These are phyloP conservation scores for Silene latifolia DNA, from an alignment of 148 eudicot genomes.

Conservation along the genomic window DNA sequence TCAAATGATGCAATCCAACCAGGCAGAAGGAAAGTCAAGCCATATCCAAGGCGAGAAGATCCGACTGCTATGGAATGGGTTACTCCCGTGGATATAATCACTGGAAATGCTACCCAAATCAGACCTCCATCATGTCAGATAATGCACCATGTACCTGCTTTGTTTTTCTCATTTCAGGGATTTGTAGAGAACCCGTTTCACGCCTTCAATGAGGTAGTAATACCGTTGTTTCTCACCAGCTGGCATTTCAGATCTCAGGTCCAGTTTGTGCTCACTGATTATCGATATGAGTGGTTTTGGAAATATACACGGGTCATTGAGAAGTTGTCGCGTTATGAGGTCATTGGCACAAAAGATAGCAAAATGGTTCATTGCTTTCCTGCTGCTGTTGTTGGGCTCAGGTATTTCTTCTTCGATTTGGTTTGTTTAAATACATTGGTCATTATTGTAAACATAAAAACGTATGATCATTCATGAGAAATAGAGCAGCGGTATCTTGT, in stretches of 20 bases:
- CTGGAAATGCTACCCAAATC: slow-evolving; percentile 19
- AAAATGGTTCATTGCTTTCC: slow-evolving; percentile 31
- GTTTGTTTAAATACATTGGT: not conserved
- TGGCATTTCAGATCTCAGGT: slow-evolving; percentile 21
- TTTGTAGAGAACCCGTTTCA: slow-evolving; percentile 33
- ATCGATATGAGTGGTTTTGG: slow-evolving; percentile 24
- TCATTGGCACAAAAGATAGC: slow-evolving; percentile 9
- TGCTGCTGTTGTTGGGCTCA: slow-evolving; percentile 33
- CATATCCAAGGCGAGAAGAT: slow-evolving; percentile 42
- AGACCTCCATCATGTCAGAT: slow-evolving; percentile 41
- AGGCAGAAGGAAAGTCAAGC: slow-evolving; percentile 23
- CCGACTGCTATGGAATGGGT: slow-evolving; percentile 31
- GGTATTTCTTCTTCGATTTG: slow-evolving; percentile 10
- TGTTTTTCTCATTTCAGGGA: slow-evolving; percentile 41
- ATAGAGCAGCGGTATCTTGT: too few relatives aligned
- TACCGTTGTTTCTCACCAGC: slow-evolving; percentile 30
- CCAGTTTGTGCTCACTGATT: slow-evolving; percentile 33
- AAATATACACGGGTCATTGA: slow-evolving; percentile 21
- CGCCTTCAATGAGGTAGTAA: slow-evolving; percentile 31
- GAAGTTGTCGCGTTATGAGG: slow-evolving; percentile 20
- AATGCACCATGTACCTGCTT: slow-evolving; percentile 46
- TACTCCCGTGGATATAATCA: slow-evolving; percentile 40
- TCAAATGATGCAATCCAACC: slow-evolving; percentile 18
- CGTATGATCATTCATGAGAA: not conserved
- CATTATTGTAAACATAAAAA: too few relatives aligned